A percentile compares a stretch with the other conserved stretches of the same genome.
Evolutionary conservation across 148 eudicot species (phyloP).

Genomic region (Salicornia ramosissima): DNA sequence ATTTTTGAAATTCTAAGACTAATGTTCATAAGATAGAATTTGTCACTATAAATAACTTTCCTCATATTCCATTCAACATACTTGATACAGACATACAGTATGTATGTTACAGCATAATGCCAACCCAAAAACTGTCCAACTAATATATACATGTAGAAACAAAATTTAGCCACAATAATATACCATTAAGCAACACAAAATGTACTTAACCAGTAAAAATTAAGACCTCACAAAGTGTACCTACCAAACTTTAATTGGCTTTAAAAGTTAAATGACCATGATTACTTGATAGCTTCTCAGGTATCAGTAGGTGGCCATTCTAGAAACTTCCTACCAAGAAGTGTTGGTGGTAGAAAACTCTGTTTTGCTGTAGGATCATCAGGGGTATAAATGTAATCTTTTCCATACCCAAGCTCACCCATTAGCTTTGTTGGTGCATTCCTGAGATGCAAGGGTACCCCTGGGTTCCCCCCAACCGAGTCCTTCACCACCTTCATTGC

Average conservation of each 20-base stretch:
- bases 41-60: background rate
- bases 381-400: conserved; percentile 77
- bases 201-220: background rate
- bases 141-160: conserved; percentile 3
- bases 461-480: conserved; percentile 80
- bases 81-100: too few species aligned
- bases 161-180: background rate
- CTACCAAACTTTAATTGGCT: background rate
- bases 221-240: background rate
- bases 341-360: conserved; percentile 59
- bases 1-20: too few species aligned
- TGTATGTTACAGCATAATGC: background rate
- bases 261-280: conserved; percentile 5
- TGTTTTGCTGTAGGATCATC: conserved; percentile 53
- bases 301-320: conserved; percentile 46
- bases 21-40: too few species aligned
- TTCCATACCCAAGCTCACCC: conserved; percentile 78
- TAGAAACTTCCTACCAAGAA: conserved; percentile 68
- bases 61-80: background rate
- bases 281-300: conserved; percentile 9
- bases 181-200: background rate
- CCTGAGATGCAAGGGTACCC: conserved; percentile 83
- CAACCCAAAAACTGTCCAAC: background rate
- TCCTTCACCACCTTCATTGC: conserved; percentile 62
- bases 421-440: conserved; percentile 85